Conservation (phyloP, 2,329 filamentous ascomycete genomes). For the Fusarium haematococcum region DNA sequence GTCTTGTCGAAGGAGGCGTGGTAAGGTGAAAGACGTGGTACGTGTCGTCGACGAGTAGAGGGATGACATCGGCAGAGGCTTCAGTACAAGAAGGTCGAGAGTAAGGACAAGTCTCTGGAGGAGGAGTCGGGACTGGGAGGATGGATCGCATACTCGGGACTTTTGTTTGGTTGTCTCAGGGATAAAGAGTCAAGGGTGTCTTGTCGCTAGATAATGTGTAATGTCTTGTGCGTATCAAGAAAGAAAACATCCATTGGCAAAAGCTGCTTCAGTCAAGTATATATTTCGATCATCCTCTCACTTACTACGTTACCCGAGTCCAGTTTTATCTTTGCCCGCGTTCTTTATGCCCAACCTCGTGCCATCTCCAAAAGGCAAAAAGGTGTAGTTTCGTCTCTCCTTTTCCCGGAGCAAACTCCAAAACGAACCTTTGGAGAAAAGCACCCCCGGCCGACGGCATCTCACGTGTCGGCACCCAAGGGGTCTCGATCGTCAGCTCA, state of each 20-base stretch:
- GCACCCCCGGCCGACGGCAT: slow-evolving; percentile 25
- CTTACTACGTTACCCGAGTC: background rate
- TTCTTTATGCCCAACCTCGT: background rate
- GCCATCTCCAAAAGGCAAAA: background rate
- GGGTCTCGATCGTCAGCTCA: background rate
- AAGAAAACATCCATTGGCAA: background rate
- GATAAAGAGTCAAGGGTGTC: background rate
- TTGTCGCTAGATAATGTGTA: background rate
- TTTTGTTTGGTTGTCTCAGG: background rate
- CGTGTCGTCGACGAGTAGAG: slow-evolving; percentile 50
- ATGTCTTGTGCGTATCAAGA: background rate
- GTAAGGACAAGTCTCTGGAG: slow-evolving; percentile 43
- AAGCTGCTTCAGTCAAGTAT: slow-evolving; percentile 4
- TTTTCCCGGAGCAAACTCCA: background rate
- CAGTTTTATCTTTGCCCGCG: background rate
- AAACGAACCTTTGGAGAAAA: slow-evolving; percentile 16
- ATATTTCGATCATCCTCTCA: background rate
- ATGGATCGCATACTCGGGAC: slow-evolving; percentile 28
- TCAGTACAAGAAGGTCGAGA: slow-evolving; percentile 44
- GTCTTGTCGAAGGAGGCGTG: slow-evolving; percentile 47
- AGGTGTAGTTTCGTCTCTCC: background rate
- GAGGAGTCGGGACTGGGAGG: slow-evolving; percentile 39
- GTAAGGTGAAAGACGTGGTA: slow-evolving; percentile 53
- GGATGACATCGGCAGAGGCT: slow-evolving; percentile 52
- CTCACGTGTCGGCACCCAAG: slow-evolving; percentile 24